These are phyloP conservation scores for Buxus sempervirens DNA, from an alignment of 164 flowering plant species.

Conservation along the genomic window DNA sequence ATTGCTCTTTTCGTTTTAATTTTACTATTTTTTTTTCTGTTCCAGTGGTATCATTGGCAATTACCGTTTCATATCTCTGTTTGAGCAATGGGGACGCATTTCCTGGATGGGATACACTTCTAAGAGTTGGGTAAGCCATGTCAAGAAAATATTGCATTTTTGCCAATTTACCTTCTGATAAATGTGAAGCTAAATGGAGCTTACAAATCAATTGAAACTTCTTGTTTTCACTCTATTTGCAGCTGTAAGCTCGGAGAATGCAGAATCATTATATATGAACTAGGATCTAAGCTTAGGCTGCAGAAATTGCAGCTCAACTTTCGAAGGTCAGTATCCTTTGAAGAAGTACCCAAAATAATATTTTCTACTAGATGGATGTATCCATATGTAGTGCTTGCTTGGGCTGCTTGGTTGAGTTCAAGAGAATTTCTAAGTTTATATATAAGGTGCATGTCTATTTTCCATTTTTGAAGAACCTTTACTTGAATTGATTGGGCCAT, in stretches of 20 bases:
- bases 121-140: constrained; percentile 68
- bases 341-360: neutral
- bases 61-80: constrained; percentile 57
- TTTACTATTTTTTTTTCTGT: neutral
- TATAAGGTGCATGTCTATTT: neutral
- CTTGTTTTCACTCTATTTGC: constrained; percentile 16
- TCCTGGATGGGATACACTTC: constrained; percentile 82
- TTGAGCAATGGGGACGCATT: constrained; percentile 64
- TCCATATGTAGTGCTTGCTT: neutral
- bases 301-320: constrained; percentile 93
- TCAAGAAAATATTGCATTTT: neutral
- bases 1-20: no score
- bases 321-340: constrained; percentile 58
- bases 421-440: no score
- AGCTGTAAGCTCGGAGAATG: constrained; percentile 93
- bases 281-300: constrained; percentile 73
- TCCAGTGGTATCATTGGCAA: constrained; percentile 52
- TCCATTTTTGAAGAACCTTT: neutral
- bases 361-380: neutral
- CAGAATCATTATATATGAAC: constrained; percentile 77
- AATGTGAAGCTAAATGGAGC: neutral
- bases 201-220: no score
- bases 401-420: neutral
- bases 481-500: neutral
- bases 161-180: neutral